These are phyloP conservation scores for Microstegium vimineum DNA, from an alignment of 176 grass and related monocot species.

Conservation along the genomic window DNA sequence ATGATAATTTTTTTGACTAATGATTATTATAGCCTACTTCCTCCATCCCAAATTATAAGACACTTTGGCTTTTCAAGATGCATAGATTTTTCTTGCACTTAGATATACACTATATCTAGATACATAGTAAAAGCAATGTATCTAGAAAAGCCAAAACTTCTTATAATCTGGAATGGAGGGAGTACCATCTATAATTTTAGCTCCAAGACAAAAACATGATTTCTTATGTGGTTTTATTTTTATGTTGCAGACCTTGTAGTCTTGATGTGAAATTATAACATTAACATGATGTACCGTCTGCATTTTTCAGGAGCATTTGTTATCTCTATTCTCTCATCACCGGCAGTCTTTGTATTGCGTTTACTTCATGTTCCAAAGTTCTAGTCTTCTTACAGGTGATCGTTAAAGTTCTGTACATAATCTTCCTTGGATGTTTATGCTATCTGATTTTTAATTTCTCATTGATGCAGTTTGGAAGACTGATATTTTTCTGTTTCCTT, in stretches of 20 bases:
- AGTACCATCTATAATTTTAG: neutral
- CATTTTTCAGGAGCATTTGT: slow-evolving; percentile 67
- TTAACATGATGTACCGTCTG: neutral
- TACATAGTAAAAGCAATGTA: no score
- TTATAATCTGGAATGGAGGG: no score
- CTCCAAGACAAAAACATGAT: neutral
- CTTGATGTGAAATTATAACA: neutral
- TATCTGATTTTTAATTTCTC: slow-evolving; percentile 18
- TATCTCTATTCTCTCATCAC: slow-evolving; percentile 59
- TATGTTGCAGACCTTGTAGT: neutral
- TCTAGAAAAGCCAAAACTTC: no score
- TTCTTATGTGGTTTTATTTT: neutral
- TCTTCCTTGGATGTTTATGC: slow-evolving; percentile 19
- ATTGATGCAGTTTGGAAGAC: slow-evolving; percentile 14
- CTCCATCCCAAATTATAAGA: no score
- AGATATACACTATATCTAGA: no score
- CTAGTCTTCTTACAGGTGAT: slow-evolving; percentile 74
- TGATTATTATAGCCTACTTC: neutral
- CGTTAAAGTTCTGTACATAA: neutral
- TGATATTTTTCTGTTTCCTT: slow-evolving; percentile 10
- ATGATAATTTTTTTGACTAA: neutral
- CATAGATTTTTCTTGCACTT: no score
- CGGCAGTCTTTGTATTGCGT: slow-evolving; percentile 50
- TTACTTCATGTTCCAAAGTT: slow-evolving; percentile 57
- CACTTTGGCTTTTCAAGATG: no score